Base-by-base conservation (phyloP, 371 early-diverging fungal genomes). In the Mucor mucedo region DNA sequence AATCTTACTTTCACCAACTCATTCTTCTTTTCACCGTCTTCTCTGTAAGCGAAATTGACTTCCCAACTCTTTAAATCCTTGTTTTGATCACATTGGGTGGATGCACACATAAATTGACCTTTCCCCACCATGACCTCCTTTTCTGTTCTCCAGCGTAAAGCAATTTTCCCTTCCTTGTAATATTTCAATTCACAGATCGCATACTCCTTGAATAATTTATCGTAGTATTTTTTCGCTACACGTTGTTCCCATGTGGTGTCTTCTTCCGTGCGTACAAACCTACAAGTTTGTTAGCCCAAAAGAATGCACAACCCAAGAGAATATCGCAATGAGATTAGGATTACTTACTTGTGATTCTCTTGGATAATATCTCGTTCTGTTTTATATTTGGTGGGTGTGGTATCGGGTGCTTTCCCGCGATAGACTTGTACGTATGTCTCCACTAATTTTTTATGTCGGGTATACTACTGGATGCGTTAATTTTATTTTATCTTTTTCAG, bases 191-290 rank as follows among this genome's bases (percentile, higher is more conserved):
- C 88, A n/a, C 87, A 89, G 4, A 95, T 70, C 14, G 91, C 90
- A 68, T 89, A 95, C 69, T 95, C 95, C 63, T 93, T 93, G 70
- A 91, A 93, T 10, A 95, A 80, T 63, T 83, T 80, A 62, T 93
- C 92, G 61, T 95, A 91, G 70, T 95, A 94, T 64, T 91, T 89
- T 65, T 92, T 91, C 5, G 94, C 94, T 7, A 94, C 70, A 9
- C 94, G 78, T 53, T 89, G 76, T 66, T 92, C 94, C 94, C 94
- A 95, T 2, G 82, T 69, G 3, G 63, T 70, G 47, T 74, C 71
- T 16, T 61, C 40, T 41, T 66, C 52, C 9, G 68, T 55, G 30
- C 73, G 63, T 4, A 79, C 60, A 54, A 79, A 79, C 28, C 72
- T 75, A 29, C 33, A 30, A 0, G 21, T 21, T 35, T 35, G 35